Base-by-base conservation (phyloP, 2,329 filamentous ascomycete species). In the Ceratocystis eucalypticola region DNA sequence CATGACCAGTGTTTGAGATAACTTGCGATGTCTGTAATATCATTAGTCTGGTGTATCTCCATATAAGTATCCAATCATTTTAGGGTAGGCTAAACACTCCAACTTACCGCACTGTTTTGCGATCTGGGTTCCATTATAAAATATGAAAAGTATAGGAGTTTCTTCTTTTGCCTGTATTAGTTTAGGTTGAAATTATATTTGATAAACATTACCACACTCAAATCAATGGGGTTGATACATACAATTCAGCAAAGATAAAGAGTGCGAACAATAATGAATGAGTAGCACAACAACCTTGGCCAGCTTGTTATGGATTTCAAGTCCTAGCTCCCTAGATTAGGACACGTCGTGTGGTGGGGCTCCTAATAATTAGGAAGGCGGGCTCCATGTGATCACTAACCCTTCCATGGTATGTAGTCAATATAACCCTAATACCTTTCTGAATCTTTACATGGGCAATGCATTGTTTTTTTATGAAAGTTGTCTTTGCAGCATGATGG, bases 1-100 rank as follows among this genome's bases (percentile, higher is more conserved):
- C 93, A 80, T 99, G 94, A 74, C 77, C 76, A 64, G 77, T 76
- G 72, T 78, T 79, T 66, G 76, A 73, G 70, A 79, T 78, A 68
- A 77, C 76, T 72, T 79, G 77, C 69, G 77, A 72, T 70, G 77
- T 74, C 76, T 78, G 69, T 62, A 20, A 61, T 64, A 57, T 62
- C 67, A 71, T 77, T 73, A 76, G 73, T 69, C 70, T 44, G 37
- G 1, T 22, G 12, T 33, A 33, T 67, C 5, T 61, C 48, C 15
- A 53, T 12, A 41, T 15, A 41, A 41, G 4, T 5, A 22, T 53
- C 25, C 30, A 4, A 53, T 33, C 25, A 10, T 44, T 17, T 48
- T 64, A 33, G 30, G 63, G 53, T 33, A 59, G 17, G 17, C 28
- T 15, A 17, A 62, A 10, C n/a, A 25, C 63, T 67, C 65, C 63